Evolutionary conservation across 2,329 filamentous ascomycete genomes (phyloP).

Genomic region (Arthrocladium fulminans): DNA sequence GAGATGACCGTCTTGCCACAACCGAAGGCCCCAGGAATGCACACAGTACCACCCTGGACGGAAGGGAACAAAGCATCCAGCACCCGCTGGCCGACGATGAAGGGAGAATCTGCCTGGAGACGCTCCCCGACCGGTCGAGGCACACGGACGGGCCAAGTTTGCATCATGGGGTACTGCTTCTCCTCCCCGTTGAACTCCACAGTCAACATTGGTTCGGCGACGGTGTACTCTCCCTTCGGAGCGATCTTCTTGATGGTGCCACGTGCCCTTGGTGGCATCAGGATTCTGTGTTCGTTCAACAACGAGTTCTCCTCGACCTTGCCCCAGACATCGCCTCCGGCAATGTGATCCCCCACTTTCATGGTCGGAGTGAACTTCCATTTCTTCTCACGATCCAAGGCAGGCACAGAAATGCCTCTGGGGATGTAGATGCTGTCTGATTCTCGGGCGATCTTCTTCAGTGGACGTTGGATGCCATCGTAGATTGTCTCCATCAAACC

Average conservation of each 20-base stretch:
- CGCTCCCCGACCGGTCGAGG: constrained; percentile 89
- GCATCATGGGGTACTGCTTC: constrained; percentile 95
- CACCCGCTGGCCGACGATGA: constrained; percentile 94
- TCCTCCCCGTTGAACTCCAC: constrained; percentile 96
- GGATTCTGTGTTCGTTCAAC: constrained; percentile 83
- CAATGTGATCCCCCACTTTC: constrained; percentile 96
- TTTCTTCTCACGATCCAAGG: constrained; percentile 82
- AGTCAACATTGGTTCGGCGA: constrained; percentile 87
- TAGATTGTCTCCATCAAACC: constrained; percentile 99
- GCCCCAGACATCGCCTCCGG: constrained; percentile 92
- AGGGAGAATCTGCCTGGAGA: constrained; percentile 77
- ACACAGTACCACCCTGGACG: constrained; percentile 94
- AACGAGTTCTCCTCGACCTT: constrained; percentile 94
- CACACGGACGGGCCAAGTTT: constrained; percentile 94
- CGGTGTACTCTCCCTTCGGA: constrained; percentile 82
- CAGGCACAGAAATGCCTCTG: constrained; percentile 78
- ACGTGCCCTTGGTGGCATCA: constrained; percentile 79
- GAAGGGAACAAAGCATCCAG: constrained; percentile 91
- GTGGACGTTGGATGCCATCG: constrained; percentile 94
- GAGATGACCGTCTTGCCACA: constrained; percentile 99
- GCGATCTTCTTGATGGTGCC: constrained; percentile 90
- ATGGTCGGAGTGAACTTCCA: constrained; percentile 88
- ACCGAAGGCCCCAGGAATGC: constrained; percentile 95
- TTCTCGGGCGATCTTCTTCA: constrained; percentile 69
- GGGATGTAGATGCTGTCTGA: constrained; percentile 94